These are phyloP conservation scores for Solanum dulcamara DNA, from an alignment of 257 asterid species.

Conservation along the genomic window DNA sequence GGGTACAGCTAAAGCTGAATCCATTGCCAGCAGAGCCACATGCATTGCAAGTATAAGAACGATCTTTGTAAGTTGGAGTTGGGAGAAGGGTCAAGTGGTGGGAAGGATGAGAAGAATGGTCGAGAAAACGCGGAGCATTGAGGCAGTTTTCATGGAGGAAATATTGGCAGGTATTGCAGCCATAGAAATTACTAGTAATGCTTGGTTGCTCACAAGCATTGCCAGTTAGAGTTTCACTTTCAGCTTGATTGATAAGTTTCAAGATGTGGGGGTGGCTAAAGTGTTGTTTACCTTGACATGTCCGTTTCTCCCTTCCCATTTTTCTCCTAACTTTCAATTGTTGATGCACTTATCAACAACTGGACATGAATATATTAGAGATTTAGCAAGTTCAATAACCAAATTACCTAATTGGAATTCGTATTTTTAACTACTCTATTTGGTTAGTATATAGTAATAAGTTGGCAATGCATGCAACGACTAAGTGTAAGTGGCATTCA, in stretches of 20 bases:
- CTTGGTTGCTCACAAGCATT: conserved; percentile 3
- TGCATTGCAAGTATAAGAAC: conserved; percentile 9
- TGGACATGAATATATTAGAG: neutral
- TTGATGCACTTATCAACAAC: neutral
- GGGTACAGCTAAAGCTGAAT: conserved; percentile 14
- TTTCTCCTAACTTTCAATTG: neutral
- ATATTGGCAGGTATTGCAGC: conserved; percentile 20
- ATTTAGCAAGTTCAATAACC: neutral
- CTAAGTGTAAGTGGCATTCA: neutral
- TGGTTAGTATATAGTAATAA: neutral
- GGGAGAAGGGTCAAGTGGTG: conserved; percentile 26
- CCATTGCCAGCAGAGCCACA: conserved; percentile 8
- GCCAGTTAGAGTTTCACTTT: conserved; percentile 5
- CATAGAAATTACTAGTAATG: neutral
- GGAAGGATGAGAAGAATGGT: conserved; percentile 17
- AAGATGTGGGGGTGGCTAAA: conserved; percentile 47
- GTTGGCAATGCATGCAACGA: neutral
- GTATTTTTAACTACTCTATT: neutral
- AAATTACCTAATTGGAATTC: neutral
- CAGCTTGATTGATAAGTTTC: conserved; percentile 2
- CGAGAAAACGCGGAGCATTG: conserved; percentile 20
- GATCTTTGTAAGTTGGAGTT: conserved; percentile 5
- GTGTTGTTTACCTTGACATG: conserved; percentile 9
- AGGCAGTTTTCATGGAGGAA: conserved; percentile 19
- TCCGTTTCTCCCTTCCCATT: neutral